These are phyloP conservation scores for Didymella pinodella DNA, from an alignment of 2,329 filamentous ascomycete genomes.

Conservation along the genomic window DNA sequence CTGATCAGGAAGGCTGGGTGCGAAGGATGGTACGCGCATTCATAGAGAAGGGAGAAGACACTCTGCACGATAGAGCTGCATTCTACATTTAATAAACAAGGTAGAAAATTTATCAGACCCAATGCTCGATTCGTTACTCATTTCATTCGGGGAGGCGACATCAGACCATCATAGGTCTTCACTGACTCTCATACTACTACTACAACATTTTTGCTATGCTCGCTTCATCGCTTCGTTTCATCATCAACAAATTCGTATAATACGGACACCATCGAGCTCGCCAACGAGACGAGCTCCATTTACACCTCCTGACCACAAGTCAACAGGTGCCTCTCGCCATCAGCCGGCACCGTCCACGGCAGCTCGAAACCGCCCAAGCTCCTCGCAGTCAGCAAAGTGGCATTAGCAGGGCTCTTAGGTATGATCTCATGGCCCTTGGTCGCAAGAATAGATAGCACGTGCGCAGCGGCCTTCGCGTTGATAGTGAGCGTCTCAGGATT, in stretches of 20 bases:
- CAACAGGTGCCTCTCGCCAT: conserved; percentile 41
- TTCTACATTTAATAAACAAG: neutral
- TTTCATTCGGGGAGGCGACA: too few species aligned
- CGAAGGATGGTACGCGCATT: neutral
- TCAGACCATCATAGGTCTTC: too few species aligned
- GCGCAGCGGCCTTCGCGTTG: conserved; percentile 50
- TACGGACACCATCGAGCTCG: neutral
- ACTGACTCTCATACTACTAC: conserved; percentile 1
- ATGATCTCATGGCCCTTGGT: conserved; percentile 44
- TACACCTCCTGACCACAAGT: conserved; percentile 46
- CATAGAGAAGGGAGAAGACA: neutral
- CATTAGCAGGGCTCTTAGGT: conserved; percentile 46
- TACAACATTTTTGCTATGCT: neutral
- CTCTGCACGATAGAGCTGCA: neutral
- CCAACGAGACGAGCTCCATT: neutral
- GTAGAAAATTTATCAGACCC: too few species aligned
- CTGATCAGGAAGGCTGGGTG: conserved; percentile 3
- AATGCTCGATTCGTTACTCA: too few species aligned
- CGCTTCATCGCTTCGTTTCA: neutral
- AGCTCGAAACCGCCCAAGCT: conserved; percentile 42
- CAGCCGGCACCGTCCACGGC: conserved; percentile 39
- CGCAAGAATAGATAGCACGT: conserved; percentile 46
- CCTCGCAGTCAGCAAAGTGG: conserved; percentile 39
- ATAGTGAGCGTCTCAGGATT: conserved; percentile 48
- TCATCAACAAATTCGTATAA: neutral